These are phyloP conservation scores for Selaginella tamariscina DNA, from an alignment of 75 land plant species.

Conservation along the genomic window DNA sequence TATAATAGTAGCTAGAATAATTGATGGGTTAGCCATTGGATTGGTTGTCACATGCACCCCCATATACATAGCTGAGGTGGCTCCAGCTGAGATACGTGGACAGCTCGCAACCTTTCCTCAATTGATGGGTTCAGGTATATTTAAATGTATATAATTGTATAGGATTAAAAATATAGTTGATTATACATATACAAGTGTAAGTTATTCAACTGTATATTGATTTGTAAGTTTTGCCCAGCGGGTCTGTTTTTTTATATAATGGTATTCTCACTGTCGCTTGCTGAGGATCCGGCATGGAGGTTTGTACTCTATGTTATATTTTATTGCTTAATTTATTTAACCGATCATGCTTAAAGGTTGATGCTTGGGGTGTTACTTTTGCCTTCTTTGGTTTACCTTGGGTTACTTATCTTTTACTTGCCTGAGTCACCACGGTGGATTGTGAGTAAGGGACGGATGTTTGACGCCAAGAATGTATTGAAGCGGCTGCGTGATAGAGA, in stretches of 20 bases:
- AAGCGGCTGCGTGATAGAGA: conserved; percentile 66
- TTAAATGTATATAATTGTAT: too few relatives aligned
- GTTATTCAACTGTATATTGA: too few relatives aligned
- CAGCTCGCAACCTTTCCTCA: conserved; percentile 76
- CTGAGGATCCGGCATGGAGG: conserved; percentile 55
- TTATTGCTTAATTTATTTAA: too few relatives aligned
- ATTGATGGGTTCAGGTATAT: conserved; percentile 50
- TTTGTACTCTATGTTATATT: too few relatives aligned
- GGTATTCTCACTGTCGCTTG: conserved; percentile 82
- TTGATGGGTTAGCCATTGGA: conserved; percentile 24
- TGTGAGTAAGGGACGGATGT: conserved; percentile 82
- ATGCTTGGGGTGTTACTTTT: conserved; percentile 67
- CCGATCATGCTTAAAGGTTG: too few relatives aligned
- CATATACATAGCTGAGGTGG: conserved; percentile 25
- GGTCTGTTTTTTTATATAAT: conserved; percentile 88
- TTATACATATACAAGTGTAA: too few relatives aligned
- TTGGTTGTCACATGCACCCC: conserved; percentile 26
- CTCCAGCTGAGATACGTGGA: conserved; percentile 43
- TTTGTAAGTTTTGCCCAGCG: too few relatives aligned
- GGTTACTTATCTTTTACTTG: conserved; percentile 46
- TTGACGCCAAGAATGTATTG: conserved; percentile 58
- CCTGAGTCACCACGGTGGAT: conserved; percentile 98
- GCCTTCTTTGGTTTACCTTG: conserved; percentile 48
- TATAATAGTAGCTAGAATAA: conserved; percentile 22
- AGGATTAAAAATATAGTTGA: too few relatives aligned